A percentile compares a stretch with the other conserved stretches of the same genome.
Conservation (phyloP, 2,329 filamentous ascomycete species). For the Shiraia bambusicola region DNA sequence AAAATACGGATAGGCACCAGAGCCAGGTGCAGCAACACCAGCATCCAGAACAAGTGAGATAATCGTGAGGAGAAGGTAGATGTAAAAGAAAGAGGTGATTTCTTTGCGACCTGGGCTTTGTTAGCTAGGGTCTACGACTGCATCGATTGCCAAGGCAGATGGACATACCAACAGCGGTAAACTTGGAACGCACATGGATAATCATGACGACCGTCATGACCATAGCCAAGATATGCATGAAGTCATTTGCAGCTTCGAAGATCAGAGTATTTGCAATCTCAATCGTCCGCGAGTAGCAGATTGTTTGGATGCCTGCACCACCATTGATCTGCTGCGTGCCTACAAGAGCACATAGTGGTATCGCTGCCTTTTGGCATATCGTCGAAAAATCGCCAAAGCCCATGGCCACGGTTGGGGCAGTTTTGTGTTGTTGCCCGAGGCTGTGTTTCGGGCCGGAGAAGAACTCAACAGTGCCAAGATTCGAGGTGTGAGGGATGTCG, state of each 20-base stretch:
- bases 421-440: slow-evolving; percentile 11
- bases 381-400: slow-evolving; percentile 87
- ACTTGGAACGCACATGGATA: slow-evolving; percentile 93
- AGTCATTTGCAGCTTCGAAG: slow-evolving; percentile 87
- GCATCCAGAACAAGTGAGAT: slow-evolving; percentile 88
- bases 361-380: slow-evolving; percentile 80
- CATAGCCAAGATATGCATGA: slow-evolving; percentile 88
- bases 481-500: slow-evolving; percentile 2
- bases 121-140: slow-evolving; percentile 51
- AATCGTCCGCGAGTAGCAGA: slow-evolving; percentile 92
- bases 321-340: slow-evolving; percentile 70
- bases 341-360: slow-evolving; percentile 85
- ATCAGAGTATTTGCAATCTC: slow-evolving; percentile 98
- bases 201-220: slow-evolving; percentile 97
- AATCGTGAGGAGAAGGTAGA: slow-evolving; percentile 89
- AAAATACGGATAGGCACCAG: slow-evolving; percentile 83
- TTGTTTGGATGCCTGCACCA: slow-evolving; percentile 77
- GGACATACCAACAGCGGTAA: slow-evolving; percentile 86
- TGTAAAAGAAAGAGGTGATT: slow-evolving; percentile 91
- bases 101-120: slow-evolving; percentile 60
- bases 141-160: slow-evolving; percentile 52
- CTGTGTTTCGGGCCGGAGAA: slow-evolving; percentile 9
- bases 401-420: slow-evolving; percentile 51
- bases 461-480: slow-evolving; percentile 4
- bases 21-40: slow-evolving; percentile 84